Conservation (phyloP, 352 stramenopile species). For the Phytophthora uliginosa region DNA sequence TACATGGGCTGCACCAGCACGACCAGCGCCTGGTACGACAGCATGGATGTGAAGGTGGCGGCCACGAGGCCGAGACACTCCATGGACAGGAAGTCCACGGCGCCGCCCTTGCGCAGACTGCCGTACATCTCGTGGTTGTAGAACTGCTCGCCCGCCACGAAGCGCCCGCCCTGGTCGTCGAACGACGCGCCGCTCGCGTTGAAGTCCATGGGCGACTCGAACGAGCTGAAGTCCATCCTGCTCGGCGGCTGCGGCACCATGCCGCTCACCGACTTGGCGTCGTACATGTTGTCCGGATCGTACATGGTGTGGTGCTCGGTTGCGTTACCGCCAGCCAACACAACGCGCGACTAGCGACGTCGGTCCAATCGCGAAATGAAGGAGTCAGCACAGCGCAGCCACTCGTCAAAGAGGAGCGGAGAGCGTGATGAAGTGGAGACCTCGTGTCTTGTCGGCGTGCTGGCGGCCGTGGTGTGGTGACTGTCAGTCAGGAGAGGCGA, state of each 20-base stretch:
- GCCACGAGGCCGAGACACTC: too few relatives aligned
- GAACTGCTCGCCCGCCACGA: conserved; percentile 75
- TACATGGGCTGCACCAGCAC: too few relatives aligned
- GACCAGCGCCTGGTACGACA: too few relatives aligned
- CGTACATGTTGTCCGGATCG: conserved; percentile 26
- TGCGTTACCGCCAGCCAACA: conserved; percentile 5
- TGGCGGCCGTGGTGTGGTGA: conserved; percentile 15
- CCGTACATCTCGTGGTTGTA: conserved; percentile 82
- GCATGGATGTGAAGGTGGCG: too few relatives aligned
- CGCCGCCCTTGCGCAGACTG: conserved; percentile 72
- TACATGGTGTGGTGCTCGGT: conserved; percentile 5
- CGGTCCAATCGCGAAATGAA: conserved; percentile 35
- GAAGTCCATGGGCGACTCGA: conserved; percentile 51
- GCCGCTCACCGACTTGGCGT: conserved; percentile 41
- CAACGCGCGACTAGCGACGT: conserved; percentile 19
- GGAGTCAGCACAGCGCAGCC: conserved; percentile 9
- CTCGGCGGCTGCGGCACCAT: conserved; percentile 40
- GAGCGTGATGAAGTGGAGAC: background rate
- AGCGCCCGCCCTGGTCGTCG: conserved; percentile 50
- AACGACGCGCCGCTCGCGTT: conserved; percentile 41
- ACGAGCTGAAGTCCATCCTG: conserved; percentile 48
- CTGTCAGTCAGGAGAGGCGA: conserved; percentile 33
- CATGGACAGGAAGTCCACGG: conserved; percentile 47
- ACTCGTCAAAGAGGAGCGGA: conserved; percentile 5
- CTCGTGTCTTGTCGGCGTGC: conserved; percentile 6